A percentile compares a stretch with the other conserved stretches of the same genome.
phyloP scores from a whole-genome alignment of 2,329 filamentous ascomycete genomes.

The Myriosclerotinia curreyana region DNA sequence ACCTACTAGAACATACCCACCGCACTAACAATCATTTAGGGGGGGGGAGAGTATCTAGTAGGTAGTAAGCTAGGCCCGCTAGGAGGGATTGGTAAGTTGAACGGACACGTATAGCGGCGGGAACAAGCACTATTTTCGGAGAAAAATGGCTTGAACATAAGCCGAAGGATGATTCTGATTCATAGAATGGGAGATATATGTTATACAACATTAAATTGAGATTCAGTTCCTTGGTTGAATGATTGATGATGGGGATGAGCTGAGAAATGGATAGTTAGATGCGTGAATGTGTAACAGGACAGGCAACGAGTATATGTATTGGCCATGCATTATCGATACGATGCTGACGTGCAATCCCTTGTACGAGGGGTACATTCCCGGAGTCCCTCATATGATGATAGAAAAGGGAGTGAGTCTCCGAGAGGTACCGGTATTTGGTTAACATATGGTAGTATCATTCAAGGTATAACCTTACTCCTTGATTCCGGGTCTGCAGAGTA shows the following conservation, averaged over 20 bases:
- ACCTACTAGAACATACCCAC: too few relatives aligned
- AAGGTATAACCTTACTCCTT: too few relatives aligned
- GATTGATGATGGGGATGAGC: conserved; percentile 15
- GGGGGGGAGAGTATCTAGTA: too few relatives aligned
- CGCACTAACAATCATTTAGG: too few relatives aligned
- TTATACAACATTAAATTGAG: conserved; percentile 9
- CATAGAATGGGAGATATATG: neutral
- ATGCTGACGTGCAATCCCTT: conserved; percentile 9
- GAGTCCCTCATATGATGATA: neutral
- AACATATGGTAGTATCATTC: too few relatives aligned
- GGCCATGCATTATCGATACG: neutral
- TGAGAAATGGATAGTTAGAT: conserved; percentile 4
- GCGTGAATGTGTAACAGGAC: conserved; percentile 3
- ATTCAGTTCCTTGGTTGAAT: neutral
- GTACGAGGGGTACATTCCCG: neutral
- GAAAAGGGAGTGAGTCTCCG: conserved; percentile 7
- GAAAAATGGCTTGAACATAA: neutral
- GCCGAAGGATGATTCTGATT: conserved; percentile 13
- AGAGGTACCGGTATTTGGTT: neutral
- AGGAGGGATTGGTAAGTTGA: neutral
- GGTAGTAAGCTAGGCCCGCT: neutral
- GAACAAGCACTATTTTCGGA: neutral
- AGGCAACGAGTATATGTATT: neutral
- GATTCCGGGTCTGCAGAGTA: too few relatives aligned
- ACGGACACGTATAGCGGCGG: neutral